phyloP scores from a whole-genome alignment of 2,329 filamentous ascomycete species.

The Pseudocercospora vitis region DNA sequence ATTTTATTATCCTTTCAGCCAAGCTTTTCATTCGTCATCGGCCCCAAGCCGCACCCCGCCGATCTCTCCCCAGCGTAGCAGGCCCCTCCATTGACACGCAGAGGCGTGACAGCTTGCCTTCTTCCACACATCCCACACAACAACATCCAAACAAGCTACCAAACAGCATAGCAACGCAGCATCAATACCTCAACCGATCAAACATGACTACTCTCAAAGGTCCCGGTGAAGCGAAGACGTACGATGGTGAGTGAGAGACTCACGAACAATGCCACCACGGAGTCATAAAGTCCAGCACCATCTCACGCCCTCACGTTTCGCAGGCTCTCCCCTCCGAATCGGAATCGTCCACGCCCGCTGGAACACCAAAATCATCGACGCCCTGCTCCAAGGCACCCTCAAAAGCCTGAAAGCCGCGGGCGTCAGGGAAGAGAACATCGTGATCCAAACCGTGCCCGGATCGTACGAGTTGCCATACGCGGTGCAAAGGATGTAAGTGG shows the following conservation, averaged over 20 bases:
- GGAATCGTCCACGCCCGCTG: slow-evolving; percentile 95
- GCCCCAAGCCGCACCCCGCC: background rate
- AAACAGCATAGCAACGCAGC: background rate
- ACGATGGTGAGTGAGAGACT: slow-evolving; percentile 60
- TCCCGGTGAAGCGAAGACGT: slow-evolving; percentile 57
- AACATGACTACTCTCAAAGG: slow-evolving; percentile 61
- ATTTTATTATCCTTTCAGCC: background rate
- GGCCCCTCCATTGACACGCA: background rate
- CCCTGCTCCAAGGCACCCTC: slow-evolving; percentile 77
- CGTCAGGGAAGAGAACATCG: slow-evolving; percentile 84
- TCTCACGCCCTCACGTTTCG: too few species aligned
- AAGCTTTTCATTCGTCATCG: slow-evolving; percentile 3
- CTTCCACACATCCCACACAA: background rate
- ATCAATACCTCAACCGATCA: background rate
- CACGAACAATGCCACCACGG: too few species aligned
- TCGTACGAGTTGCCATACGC: slow-evolving; percentile 93
- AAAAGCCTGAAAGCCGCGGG: slow-evolving; percentile 74
- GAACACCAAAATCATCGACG: slow-evolving; percentile 85
- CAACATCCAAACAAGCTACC: background rate
- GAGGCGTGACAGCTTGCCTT: background rate
- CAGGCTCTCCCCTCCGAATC: slow-evolving; percentile 69
- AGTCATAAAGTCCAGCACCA: too few species aligned
- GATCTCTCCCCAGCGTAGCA: too few species aligned
- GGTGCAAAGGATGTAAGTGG: slow-evolving; percentile 67
- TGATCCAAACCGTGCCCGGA: slow-evolving; percentile 85